Base-by-base conservation (phyloP, 805 yeast genomes). In the Wickerhamiella lipophila region DNA sequence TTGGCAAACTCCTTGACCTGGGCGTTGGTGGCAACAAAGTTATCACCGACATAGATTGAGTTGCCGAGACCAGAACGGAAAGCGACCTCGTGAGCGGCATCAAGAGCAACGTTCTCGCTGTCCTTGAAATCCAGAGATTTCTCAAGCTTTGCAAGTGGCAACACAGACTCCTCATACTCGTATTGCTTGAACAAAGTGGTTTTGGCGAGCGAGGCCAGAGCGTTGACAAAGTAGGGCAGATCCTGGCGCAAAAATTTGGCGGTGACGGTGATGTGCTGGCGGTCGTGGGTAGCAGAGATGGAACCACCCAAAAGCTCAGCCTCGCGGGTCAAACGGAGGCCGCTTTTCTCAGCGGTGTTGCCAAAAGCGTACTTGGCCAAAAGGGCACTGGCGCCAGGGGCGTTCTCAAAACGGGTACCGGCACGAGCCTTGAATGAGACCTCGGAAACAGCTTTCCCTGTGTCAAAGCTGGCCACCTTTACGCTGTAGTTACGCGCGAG, bases 301-400 rank as follows among this genome's bases (percentile, higher is more conserved):
- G 68, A 68, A 64, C 95, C 97, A 58, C 98, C 97, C 56, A 89
- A 74, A 56, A 92, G 77, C 72, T 89, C 98, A 46, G 88, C 71
- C 71, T 92, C 98, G 70, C 98, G 83, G 63, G 87, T 83, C 62
- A 88, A 74, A 72, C 97, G 83, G 64, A 92, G 75, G 21, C 92
- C 95, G 16, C 96, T 82, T 67, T 86, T 85, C 59, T 77, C 66
- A 53, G 73, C 73, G 50, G 95, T 86, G 74, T 83, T 81, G 64
- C 64, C 60, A 73, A 82, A 92, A 60, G 81, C 81, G 67, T 78
- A 87, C 67, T 86, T 77, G 61, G 89, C 77, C 61, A 88, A 74
- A 55, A 87, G 69, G 68, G 89, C 96, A 41, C 96, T 74, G 57
- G 82, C 69, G 69, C 97, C 98, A 50, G 88, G 80, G 54, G 75